Evolutionary conservation across 768 basidiomycete species (phyloP).

Genomic region (Trametes cubensis): DNA sequence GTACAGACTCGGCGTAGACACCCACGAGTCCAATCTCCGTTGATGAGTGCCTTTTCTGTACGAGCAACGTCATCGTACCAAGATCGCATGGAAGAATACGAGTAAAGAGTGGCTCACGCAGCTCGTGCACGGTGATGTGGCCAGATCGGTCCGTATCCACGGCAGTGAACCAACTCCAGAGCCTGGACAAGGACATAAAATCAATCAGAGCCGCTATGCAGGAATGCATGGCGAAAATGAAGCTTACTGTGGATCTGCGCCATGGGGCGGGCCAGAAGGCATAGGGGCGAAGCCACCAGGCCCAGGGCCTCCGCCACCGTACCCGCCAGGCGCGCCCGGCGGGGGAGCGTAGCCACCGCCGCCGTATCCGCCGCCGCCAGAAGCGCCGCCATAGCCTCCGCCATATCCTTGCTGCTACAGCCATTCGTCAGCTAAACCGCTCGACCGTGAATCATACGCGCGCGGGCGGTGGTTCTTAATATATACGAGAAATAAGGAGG

Average conservation of each 20-base stretch:
- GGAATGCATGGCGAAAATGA: neutral
- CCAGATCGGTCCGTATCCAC: conserved; percentile 76
- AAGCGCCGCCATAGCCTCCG: conserved; percentile 12
- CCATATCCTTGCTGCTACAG: conserved; percentile 10
- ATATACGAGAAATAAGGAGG: too few relatives aligned
- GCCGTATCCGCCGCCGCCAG: conserved; percentile 25
- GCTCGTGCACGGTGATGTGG: conserved; percentile 62
- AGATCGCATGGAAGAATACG: conserved; percentile 38
- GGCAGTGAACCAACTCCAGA: conserved; percentile 73
- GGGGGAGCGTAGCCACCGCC: conserved; percentile 38
- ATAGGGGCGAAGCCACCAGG: conserved; percentile 35
- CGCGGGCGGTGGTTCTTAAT: too few relatives aligned
- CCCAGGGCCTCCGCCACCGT: conserved; percentile 20
- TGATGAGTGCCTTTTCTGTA: conserved; percentile 51
- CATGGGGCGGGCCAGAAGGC: conserved; percentile 54
- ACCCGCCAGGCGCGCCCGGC: conserved; percentile 14
- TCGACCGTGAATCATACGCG: too few relatives aligned
- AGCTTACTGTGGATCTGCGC: conserved; percentile 76
- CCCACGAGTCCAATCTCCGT: conserved; percentile 81
- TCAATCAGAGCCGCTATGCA: neutral
- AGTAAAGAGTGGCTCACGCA: conserved; percentile 51
- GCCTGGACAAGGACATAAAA: conserved; percentile 40
- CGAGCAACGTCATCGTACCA: neutral
- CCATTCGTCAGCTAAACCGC: neutral
- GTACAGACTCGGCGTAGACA: conserved; percentile 16